These are phyloP conservation scores for Botrytis porri DNA, from an alignment of 2,329 filamentous ascomycete species.

Conservation along the genomic window DNA sequence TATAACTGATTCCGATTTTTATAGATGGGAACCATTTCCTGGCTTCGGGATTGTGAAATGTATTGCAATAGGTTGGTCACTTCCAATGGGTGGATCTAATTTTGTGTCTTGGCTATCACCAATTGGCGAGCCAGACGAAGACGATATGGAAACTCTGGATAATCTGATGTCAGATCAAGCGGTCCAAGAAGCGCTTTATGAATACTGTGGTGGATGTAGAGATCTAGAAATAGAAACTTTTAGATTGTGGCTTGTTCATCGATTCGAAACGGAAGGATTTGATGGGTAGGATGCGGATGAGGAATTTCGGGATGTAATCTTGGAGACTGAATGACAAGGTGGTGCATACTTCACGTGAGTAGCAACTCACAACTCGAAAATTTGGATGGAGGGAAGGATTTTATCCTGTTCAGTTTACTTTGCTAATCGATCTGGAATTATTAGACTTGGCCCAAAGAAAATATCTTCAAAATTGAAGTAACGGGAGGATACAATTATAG, in stretches of 20 bases:
- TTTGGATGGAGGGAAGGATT: neutral
- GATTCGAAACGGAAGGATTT: neutral
- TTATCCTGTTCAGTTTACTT: neutral
- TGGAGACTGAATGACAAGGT: neutral
- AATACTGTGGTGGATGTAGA: neutral
- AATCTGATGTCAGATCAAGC: slow-evolving; percentile 2
- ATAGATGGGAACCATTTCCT: slow-evolving; percentile 3
- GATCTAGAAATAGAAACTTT: slow-evolving; percentile 5
- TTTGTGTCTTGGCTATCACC: neutral
- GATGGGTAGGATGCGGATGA: neutral
- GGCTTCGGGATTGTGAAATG: neutral
- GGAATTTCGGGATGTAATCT: neutral
- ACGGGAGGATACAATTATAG: too few species aligned
- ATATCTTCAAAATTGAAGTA: too few species aligned
- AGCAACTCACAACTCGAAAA: neutral
- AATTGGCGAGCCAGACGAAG: neutral
- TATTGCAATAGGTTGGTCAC: slow-evolving; percentile 1
- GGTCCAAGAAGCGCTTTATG: neutral
- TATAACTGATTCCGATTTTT: neutral
- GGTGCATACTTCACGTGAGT: slow-evolving; percentile 11
- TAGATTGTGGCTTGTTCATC: neutral
- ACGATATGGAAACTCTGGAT: slow-evolving; percentile 1
- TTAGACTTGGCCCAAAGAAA: slow-evolving; percentile 1
- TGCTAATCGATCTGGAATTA: neutral
- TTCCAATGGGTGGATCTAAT: neutral